Conservation (phyloP, 31 red algal species). For the Asparagopsis taxiformis region DNA sequence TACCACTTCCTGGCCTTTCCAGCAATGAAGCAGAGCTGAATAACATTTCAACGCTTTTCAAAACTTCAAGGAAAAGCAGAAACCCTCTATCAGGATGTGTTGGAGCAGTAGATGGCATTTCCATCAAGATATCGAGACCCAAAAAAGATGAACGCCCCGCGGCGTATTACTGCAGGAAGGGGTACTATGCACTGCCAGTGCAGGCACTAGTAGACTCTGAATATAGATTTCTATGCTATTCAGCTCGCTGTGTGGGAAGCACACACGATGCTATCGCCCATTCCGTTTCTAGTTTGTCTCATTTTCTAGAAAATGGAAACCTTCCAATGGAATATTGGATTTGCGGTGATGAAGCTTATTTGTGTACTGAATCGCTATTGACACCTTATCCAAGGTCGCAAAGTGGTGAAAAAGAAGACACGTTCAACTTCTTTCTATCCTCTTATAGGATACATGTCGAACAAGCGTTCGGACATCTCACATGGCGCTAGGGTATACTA, state of each 20-base stretch:
- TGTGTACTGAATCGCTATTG: conserved; percentile 3
- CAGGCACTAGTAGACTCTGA: not conserved
- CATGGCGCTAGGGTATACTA: not conserved
- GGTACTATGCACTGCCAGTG: not conserved
- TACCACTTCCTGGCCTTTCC: not conserved
- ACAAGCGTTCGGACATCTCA: conserved; percentile 5
- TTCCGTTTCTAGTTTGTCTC: not conserved
- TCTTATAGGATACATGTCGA: conserved; percentile 1
- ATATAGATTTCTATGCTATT: not conserved
- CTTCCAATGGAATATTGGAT: not conserved
- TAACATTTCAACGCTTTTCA: not conserved
- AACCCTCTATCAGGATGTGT: not conserved
- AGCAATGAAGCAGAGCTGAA: not conserved
- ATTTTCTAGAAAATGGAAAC: not conserved
- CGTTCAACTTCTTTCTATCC: conserved; percentile 4
- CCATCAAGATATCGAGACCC: not conserved
- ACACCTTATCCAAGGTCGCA: not conserved
- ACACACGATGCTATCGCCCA: not conserved
- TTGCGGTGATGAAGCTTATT: conserved; percentile 2
- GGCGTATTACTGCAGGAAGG: not conserved
- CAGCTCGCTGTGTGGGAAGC: not conserved
- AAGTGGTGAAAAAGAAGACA: not conserved
- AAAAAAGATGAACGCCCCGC: not conserved
- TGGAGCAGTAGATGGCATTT: not conserved
- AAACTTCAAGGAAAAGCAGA: not conserved